phyloP scores from a whole-genome alignment of 768 basidiomycete species.

The Tylopilus subfusipes region DNA sequence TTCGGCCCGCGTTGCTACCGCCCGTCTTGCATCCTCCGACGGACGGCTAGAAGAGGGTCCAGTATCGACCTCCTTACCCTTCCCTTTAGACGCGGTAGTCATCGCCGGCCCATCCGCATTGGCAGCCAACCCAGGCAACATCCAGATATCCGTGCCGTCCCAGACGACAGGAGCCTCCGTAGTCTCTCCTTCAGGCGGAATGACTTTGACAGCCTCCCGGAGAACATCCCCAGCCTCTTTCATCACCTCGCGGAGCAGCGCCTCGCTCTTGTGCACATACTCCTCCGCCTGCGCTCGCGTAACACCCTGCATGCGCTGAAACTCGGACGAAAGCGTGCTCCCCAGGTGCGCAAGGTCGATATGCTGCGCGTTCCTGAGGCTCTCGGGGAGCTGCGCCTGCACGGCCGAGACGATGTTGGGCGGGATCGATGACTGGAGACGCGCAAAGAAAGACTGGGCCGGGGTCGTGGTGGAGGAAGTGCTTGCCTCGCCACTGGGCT shows the following conservation, averaged over 20 bases:
- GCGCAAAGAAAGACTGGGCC: conserved; percentile 54
- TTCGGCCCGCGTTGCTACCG: conserved; percentile 72
- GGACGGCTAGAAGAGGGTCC: conserved; percentile 27
- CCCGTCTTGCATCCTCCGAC: conserved; percentile 43
- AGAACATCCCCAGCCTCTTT: conserved; percentile 80
- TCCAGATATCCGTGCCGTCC: conserved; percentile 90
- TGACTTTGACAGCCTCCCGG: conserved; percentile 86
- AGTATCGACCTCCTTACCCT: conserved; percentile 35
- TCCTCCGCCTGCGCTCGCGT: conserved; percentile 78
- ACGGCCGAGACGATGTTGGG: conserved; percentile 69
- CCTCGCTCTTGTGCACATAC: conserved; percentile 75
- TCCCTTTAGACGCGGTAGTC: conserved; percentile 26
- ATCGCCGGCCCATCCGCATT: conserved; percentile 16
- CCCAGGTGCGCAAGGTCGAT: conserved; percentile 70
- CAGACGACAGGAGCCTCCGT: conserved; percentile 46
- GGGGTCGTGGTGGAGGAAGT: conserved; percentile 18
- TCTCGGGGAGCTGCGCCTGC: conserved; percentile 65
- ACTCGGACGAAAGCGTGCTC: conserved; percentile 57
- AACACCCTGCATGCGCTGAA: conserved; percentile 72
- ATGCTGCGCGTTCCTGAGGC: conserved; percentile 57
- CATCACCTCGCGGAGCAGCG: conserved; percentile 60
- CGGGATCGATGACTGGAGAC: conserved; percentile 71
- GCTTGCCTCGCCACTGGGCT: conserved; percentile 18
- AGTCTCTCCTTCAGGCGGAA: conserved; percentile 67
- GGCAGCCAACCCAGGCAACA: conserved; percentile 45